Evolutionary conservation across 352 stramenopile species (phyloP), one percentile per base, ranked within the genome.

Genomic region (Blastocystis sp.): DNA sequence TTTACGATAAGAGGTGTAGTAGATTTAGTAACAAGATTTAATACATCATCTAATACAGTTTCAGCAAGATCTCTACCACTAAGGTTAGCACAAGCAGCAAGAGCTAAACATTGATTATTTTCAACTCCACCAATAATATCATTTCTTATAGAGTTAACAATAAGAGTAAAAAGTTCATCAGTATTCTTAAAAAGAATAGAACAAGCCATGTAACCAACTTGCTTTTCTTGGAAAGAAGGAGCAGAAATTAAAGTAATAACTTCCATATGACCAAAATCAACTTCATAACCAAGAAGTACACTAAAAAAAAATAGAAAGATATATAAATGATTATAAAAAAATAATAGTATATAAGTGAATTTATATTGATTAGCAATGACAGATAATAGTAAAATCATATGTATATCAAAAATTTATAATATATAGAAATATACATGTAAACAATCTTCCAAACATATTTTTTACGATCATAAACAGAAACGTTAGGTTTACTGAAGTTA

Each of bases 381-480:
- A n/a, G n/a, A n/a, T n/a, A n/a, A n/a, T n/a, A n/a, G n/a, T n/a
- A n/a, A n/a, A n/a, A n/a, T n/a, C n/a, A n/a, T n/a, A n/a, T n/a
- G n/a, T n/a, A n/a, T n/a, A n/a, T n/a, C 41, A 4, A 52, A 19
- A 10, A 16, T 10, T 28, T n/a, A 0, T 2, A 13, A 7, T 18
- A 10, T 6, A 11, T 10, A 27, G 18, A 19, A n/a, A 4, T 42
- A 16, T 62, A 62, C 52, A 95, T 95, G 74, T 95, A 96, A 23
- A 95, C 89, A 55, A 97, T 74, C 75, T 95, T 97, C 87, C 86
- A 95, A 42, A 94, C 84, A 72, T 95, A 95, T 72, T 95, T 97
- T 69, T 95, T 95, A 54, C 86, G 80, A 70, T 95, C 82, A 70
- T 95, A 95, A 35, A 80, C 86, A 62, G 82, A 85, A 28, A 95